Conservation (phyloP, 768 basidiomycete genomes). For the Tephrocybe rancida region DNA sequence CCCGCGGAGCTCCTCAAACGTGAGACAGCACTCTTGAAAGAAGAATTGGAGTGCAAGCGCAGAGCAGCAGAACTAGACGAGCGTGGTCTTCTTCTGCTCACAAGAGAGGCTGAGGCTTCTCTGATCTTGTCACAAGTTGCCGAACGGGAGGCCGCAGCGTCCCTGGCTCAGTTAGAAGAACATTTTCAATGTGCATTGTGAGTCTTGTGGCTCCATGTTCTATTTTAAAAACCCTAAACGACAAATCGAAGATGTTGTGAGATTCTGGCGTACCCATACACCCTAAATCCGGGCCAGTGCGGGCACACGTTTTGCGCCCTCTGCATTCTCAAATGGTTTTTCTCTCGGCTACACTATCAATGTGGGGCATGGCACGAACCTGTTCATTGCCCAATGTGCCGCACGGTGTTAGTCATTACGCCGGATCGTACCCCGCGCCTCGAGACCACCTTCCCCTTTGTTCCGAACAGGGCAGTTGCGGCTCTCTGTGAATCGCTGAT, state of each 20-base stretch:
- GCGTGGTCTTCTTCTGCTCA: conserved; percentile 37
- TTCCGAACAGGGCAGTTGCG: conserved; percentile 61
- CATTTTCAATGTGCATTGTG: conserved; percentile 68
- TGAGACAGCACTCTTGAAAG: conserved; percentile 34
- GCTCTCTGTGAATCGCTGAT: conserved; percentile 54
- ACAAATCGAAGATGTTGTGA: conserved; percentile 58
- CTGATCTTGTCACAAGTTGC: conserved; percentile 42
- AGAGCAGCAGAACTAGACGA: conserved; percentile 40
- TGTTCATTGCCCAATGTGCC: conserved; percentile 71
- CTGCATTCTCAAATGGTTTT: conserved; percentile 71
- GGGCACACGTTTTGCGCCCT: conserved; percentile 72
- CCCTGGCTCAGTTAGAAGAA: conserved; percentile 58
- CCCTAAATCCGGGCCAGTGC: conserved; percentile 54
- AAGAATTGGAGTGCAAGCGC: conserved; percentile 42
- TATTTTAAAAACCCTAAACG: conserved; percentile 1
- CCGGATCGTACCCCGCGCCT: conserved; percentile 54
- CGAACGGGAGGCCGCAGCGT: conserved; percentile 41
- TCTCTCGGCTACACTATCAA: conserved; percentile 61
- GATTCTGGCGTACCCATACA: conserved; percentile 63
- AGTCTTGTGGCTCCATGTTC: conserved; percentile 23
- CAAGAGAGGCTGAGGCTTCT: conserved; percentile 44
- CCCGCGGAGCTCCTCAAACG: conserved; percentile 39
- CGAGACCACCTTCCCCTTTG: conserved; percentile 59
- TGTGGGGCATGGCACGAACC: conserved; percentile 72
- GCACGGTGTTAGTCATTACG: conserved; percentile 51